phyloP scores from a whole-genome alignment of 306 rosid species.

The Arachis stenosperma region DNA sequence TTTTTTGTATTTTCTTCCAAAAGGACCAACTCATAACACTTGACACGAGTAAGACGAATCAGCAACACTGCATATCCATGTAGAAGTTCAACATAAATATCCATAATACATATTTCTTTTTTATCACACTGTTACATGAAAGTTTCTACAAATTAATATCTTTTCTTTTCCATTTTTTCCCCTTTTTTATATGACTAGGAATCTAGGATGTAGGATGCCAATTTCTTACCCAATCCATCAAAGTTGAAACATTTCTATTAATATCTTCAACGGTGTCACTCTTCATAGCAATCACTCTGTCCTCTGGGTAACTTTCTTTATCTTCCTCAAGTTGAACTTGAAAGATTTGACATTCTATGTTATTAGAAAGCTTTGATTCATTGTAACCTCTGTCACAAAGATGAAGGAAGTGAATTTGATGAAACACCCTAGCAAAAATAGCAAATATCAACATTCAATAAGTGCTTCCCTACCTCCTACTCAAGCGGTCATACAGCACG shows the following conservation, averaged over 20 bases:
- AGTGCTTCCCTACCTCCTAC: slow-evolving; percentile 49
- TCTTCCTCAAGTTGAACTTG: slow-evolving; percentile 90
- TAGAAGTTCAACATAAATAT: slow-evolving; percentile 1
- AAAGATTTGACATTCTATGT: slow-evolving; percentile 76
- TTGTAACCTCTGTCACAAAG: slow-evolving; percentile 56
- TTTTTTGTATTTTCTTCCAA: neutral
- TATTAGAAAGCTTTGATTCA: slow-evolving; percentile 68
- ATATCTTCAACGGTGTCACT: slow-evolving; percentile 72
- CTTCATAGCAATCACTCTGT: slow-evolving; percentile 66
- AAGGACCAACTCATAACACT: neutral
- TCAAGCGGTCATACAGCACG: slow-evolving; percentile 71
- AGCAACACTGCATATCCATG: slow-evolving; percentile 19
- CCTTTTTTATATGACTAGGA: slow-evolving; percentile 1
- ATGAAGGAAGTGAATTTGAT: neutral
- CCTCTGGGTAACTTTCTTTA: slow-evolving; percentile 72
- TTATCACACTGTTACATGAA: neutral
- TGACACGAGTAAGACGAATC: neutral
- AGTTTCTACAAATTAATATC: slow-evolving; percentile 7
- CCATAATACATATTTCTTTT: neutral
- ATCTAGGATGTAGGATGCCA: slow-evolving; percentile 50
- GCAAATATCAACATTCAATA: slow-evolving; percentile 11
- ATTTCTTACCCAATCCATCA: slow-evolving; percentile 70
- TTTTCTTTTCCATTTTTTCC: neutral
- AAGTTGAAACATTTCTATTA: slow-evolving; percentile 54
- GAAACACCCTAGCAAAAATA: neutral